Base-by-base conservation (phyloP, 257 asterid genomes). In the Vinca minor region DNA sequence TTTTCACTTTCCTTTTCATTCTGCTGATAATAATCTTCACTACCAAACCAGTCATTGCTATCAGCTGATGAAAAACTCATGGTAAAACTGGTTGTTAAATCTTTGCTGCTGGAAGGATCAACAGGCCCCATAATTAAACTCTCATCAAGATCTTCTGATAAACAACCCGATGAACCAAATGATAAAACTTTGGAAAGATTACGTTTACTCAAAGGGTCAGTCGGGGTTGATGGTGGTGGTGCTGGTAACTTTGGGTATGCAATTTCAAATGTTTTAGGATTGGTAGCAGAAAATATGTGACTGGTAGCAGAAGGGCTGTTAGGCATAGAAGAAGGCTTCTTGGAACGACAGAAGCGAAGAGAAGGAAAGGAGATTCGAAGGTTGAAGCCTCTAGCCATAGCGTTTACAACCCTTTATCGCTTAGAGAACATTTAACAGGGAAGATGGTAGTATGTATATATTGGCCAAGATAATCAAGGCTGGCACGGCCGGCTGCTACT, bases 161-260 rank as follows among this genome's bases (percentile, higher is more conserved):
- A 34, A 42, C 18, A 44, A 11, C 35, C 66, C 12, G 38, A 50
- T 26, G 59, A 55, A 1, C 61, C 65, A 29, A 67, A 47, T 1
- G 85, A 74, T 59, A 64, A 21, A 67, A 74, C 42, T 44, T 57
- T 71, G 35, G 81, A 17, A 34, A 50, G 58, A 8, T 66, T 23
- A 28, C 73, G 75, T 25, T 69, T 76, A 17, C 72, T 48, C 0
- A 71, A 78, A 18, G 77, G 72, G 42, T 73, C 72, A 69, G 54
- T 29, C 18, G 85, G 81, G 3, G 87, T 74, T 45, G 87, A 63
- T 2, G 84, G 87, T 32, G 85, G 90, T 1, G 90, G 87, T 31
- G 68, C 34, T 23, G 91, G 93, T 46, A 77, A 70, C 17, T 35
- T 41, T 35, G 87, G 85, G 66, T 70, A 69, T 12, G 75, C 53